Evolutionary conservation across 1,284 basidiomycete species (phyloP).

Genomic region (Lentinus polychrous): DNA sequence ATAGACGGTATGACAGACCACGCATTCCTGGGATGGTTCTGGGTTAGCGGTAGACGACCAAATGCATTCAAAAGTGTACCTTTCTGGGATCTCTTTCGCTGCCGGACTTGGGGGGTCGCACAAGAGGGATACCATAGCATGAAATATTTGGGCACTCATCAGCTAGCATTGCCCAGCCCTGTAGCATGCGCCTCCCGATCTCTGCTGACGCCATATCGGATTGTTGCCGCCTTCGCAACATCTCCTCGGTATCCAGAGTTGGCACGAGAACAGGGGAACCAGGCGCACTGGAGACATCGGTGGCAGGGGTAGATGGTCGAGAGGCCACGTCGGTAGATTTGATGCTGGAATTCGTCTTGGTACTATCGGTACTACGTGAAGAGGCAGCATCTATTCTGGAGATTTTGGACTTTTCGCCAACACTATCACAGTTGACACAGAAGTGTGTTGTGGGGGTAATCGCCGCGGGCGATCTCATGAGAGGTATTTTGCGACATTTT

Average conservation of each 20-base stretch:
- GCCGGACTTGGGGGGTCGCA: slow-evolving; percentile 60
- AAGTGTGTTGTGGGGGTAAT: slow-evolving; percentile 34
- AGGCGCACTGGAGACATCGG: slow-evolving; percentile 54
- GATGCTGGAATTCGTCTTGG: slow-evolving; percentile 24
- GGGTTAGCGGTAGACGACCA: background rate
- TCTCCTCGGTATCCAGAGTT: slow-evolving; percentile 51
- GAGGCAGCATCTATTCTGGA: background rate
- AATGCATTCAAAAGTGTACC: slow-evolving; percentile 29
- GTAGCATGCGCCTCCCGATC: slow-evolving; percentile 68
- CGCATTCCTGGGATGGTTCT: slow-evolving; percentile 55
- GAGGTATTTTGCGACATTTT: slow-evolving; percentile 51
- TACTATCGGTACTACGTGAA: slow-evolving; percentile 4
- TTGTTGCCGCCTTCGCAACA: slow-evolving; percentile 62
- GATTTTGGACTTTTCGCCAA: slow-evolving; percentile 23
- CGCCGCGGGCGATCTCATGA: slow-evolving; percentile 61
- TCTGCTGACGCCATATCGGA: slow-evolving; percentile 73
- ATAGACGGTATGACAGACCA: slow-evolving; percentile 63
- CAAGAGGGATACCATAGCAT: slow-evolving; percentile 70
- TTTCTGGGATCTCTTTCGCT: slow-evolving; percentile 57
- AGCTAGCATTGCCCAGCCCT: slow-evolving; percentile 80
- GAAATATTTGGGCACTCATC: slow-evolving; percentile 66
- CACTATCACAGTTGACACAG: slow-evolving; percentile 54
- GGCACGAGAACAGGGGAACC: slow-evolving; percentile 58
- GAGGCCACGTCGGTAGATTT: slow-evolving; percentile 46
- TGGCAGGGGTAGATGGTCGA: slow-evolving; percentile 64